Conservation (phyloP, 2,329 filamentous ascomycete species). For the Venturia effusa region DNA sequence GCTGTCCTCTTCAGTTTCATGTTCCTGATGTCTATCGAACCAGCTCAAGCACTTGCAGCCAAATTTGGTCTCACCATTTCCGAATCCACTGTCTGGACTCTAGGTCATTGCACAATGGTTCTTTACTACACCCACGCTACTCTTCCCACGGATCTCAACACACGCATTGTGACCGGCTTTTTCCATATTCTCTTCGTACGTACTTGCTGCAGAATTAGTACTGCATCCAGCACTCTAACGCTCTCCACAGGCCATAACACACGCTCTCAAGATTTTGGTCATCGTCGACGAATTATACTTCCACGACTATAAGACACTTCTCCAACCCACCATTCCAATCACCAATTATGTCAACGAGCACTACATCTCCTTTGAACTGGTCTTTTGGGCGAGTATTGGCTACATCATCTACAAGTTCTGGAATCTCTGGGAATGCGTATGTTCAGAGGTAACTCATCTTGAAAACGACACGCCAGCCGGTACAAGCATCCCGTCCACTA, state of each 20-base stretch:
- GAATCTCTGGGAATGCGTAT: neutral
- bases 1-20: neutral
- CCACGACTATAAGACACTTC: neutral
- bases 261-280: neutral
- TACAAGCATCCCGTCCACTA: neutral
- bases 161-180: neutral
- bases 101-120: neutral
- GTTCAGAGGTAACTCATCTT: neutral
- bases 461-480: neutral
- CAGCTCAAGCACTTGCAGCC: neutral
- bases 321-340: neutral
- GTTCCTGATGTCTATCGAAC: neutral
- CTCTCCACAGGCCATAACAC: neutral
- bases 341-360: neutral
- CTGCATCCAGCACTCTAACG: neutral
- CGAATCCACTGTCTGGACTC: neutral
- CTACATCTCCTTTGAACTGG: neutral
- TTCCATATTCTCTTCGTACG: neutral
- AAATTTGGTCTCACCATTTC: neutral
- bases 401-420: neutral
- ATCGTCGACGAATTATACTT: neutral
- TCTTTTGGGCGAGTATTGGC: neutral
- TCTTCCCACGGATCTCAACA: neutral
- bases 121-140: neutral
- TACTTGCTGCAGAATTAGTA: neutral